phyloP scores from a whole-genome alignment of 495 filamentous ascomycete species.

The Pseudomonodictys pantanalensis region DNA sequence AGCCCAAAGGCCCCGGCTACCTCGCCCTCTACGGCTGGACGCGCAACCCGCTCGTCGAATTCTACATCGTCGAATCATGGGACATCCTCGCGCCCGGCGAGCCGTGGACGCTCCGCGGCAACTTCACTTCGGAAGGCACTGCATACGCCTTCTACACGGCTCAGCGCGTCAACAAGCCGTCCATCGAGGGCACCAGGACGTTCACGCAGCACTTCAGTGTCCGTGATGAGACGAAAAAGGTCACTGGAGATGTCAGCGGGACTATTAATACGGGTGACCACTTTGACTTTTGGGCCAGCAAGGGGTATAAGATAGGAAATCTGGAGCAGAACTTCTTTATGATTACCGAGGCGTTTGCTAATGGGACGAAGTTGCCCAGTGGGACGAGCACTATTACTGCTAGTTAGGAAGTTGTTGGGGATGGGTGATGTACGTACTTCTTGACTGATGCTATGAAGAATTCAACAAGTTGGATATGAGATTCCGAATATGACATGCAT shows the following conservation, averaged over 20 bases:
- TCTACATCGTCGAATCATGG: slow-evolving; percentile 60
- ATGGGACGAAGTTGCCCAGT: slow-evolving; percentile 2
- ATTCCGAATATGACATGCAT: too few species aligned
- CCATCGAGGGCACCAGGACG: slow-evolving; percentile 57
- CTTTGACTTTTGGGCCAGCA: slow-evolving; percentile 38
- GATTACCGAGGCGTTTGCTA: slow-evolving; percentile 53
- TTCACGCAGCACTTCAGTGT: slow-evolving; percentile 63
- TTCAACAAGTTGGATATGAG: neutral
- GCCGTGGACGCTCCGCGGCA: slow-evolving; percentile 6
- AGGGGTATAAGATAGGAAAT: slow-evolving; percentile 41
- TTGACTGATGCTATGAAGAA: too few species aligned
- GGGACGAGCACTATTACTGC: slow-evolving; percentile 10
- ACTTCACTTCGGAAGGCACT: slow-evolving; percentile 22
- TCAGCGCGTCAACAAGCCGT: slow-evolving; percentile 41
- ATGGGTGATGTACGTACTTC: too few species aligned
- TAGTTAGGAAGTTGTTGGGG: too few species aligned
- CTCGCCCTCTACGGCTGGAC: slow-evolving; percentile 64
- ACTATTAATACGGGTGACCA: slow-evolving; percentile 47
- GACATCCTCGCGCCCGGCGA: slow-evolving; percentile 50
- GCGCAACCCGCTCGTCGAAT: slow-evolving; percentile 58
- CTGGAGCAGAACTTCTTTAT: slow-evolving; percentile 35
- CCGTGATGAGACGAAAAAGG: slow-evolving; percentile 46
- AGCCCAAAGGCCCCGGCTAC: slow-evolving; percentile 56
- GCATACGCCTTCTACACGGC: slow-evolving; percentile 24
- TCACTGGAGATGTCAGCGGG: slow-evolving; percentile 45